A percentile compares a stretch with the other conserved stretches of the same genome.
phyloP scores from a whole-genome alignment of 2,329 filamentous ascomycete genomes.

The Arachnopeziza araneosa region DNA sequence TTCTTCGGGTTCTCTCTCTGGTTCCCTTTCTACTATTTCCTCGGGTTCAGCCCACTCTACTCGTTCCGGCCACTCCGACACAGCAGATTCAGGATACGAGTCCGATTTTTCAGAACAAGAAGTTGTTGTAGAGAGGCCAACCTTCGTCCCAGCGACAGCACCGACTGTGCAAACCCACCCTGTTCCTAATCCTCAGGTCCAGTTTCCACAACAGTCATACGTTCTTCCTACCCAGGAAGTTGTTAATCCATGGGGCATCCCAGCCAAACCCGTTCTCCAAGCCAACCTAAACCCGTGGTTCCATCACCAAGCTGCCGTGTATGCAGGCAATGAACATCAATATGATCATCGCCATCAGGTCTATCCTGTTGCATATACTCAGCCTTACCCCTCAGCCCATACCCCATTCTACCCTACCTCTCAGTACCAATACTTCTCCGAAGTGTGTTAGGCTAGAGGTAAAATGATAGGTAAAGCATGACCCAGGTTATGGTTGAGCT shows the following conservation, averaged over 20 bases:
- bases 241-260: neutral
- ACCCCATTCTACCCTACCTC: neutral
- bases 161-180: neutral
- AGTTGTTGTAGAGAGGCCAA: neutral
- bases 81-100: neutral
- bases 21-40: neutral
- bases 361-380: neutral
- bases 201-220: neutral
- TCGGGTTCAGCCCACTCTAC: neutral
- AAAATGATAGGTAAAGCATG: neutral
- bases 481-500: neutral
- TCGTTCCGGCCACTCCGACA: neutral
- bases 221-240: neutral
- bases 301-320: neutral
- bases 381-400: neutral
- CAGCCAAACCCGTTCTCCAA: neutral
- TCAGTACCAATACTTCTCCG: neutral
- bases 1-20: neutral
- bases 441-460: neutral
- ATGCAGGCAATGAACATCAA: neutral
- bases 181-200: neutral
- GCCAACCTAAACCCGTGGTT: neutral
- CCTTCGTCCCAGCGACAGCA: neutral
- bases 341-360: neutral
- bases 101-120: neutral